Evolutionary conservation across 305 asterid genomes (phyloP), one percentile per base, ranked within the genome.

Genomic region (Lippia alba): DNA sequence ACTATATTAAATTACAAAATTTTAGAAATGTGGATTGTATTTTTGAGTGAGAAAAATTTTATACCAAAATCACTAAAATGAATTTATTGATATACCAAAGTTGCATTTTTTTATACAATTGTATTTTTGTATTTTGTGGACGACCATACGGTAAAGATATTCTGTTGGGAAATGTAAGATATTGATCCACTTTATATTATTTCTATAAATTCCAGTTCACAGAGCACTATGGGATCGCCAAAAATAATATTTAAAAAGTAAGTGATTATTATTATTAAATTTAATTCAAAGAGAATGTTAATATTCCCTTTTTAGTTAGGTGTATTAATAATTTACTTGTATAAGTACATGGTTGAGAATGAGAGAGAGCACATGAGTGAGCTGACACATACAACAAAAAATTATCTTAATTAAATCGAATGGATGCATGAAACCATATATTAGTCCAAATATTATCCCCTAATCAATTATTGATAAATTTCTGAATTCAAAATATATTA

Each of bases 141-240:
- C 2, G 64, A 12, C 44, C 12, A 57, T 34, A 48, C 6, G 44
- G 34, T 24, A 59, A 67, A 34, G 65, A 60, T 60, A 44, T 74
- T 44, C 74, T 55, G 19, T 68, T 33, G 79, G 79, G 75, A 66
- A 15, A 65, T 12, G 44, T 39, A 76, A 57, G 24, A 24, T 70
- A 64, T 56, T 75, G 64, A 76, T 60, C 69, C 63, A 63, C 75
- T 56, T 64, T 61, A 48, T 69, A 63, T 69, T 48, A 71, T 69
- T 75, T 63, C 56, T 34, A 45, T 55, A 34, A 44, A 70, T 76
- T 71, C 64, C 77, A 76, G 12, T 45, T 61, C 70, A 54, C 71
- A 45, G 60, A 66, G 67, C 61, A 48, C 67, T 67, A 62, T 66
- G 76, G 74, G 77, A 76, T 76, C 71, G n/a, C 36, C 77, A 76